A percentile compares a stretch with the other conserved stretches of the same genome.
phyloP scores from a whole-genome alignment of 805 yeast genomes.

The Yamadazyma ubonensis region DNA sequence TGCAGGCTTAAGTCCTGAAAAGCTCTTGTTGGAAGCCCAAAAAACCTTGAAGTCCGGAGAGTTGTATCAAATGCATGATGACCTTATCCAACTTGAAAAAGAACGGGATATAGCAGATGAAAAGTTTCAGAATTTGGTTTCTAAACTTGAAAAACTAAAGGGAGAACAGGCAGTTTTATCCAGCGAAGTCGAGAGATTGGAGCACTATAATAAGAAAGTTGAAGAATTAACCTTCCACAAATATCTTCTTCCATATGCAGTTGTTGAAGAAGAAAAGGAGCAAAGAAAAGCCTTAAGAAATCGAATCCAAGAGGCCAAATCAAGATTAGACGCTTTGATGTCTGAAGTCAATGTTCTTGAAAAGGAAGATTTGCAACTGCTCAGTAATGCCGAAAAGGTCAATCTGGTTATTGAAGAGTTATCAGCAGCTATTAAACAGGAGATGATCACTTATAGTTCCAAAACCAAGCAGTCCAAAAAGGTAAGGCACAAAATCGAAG shows the following conservation, averaged over 20 bases:
- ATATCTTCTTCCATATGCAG: conserved; percentile 42
- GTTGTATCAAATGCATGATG: conserved; percentile 55
- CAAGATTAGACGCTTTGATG: conserved; percentile 26
- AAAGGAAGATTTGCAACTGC: background rate
- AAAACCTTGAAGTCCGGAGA: conserved; percentile 69
- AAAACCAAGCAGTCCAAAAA: background rate
- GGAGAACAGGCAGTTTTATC: conserved; percentile 39
- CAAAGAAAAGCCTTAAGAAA: conserved; percentile 31
- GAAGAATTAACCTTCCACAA: conserved; percentile 36
- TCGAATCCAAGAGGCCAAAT: conserved; percentile 36
- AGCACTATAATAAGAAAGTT: conserved; percentile 46
- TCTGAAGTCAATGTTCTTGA: conserved; percentile 24
- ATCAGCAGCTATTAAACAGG: background rate
- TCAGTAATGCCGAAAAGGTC: background rate
- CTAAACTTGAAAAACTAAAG: conserved; percentile 31
- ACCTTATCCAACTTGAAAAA: conserved; percentile 52
- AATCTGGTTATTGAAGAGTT: background rate
- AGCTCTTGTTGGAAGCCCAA: conserved; percentile 72
- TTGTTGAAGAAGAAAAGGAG: conserved; percentile 36
- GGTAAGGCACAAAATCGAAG: background rate
- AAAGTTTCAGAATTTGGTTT: conserved; percentile 27
- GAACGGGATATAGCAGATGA: conserved; percentile 27
- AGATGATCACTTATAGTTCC: background rate
- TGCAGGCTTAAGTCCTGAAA: conserved; percentile 76
- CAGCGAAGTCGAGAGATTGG: conserved; percentile 46